phyloP scores from a whole-genome alignment of 495 filamentous ascomycete genomes.

The Xylaria cubensis region DNA sequence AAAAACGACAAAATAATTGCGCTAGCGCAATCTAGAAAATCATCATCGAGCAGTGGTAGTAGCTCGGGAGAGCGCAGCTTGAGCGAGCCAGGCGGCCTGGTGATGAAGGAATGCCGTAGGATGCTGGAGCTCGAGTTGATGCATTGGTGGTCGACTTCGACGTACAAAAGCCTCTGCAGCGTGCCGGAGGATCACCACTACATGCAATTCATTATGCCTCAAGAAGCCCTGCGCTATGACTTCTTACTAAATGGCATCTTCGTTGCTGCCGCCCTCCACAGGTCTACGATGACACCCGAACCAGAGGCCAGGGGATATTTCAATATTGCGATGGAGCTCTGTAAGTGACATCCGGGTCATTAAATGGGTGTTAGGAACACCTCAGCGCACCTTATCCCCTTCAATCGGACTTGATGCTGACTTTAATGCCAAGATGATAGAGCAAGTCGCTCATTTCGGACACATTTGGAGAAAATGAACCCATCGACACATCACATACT shows the following conservation, averaged over 20 bases:
- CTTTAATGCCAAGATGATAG: conserved; percentile 30
- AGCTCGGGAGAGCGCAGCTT: conserved; percentile 12
- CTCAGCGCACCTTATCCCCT: background rate
- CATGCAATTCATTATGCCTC: conserved; percentile 39
- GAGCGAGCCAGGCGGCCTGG: conserved; percentile 30
- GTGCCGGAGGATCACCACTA: conserved; percentile 40
- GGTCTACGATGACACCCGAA: conserved; percentile 29
- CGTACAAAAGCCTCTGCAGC: conserved; percentile 42
- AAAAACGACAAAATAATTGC: conserved; percentile 13
- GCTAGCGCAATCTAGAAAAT: conserved; percentile 14
- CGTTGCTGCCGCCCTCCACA: conserved; percentile 42
- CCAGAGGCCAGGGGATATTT: conserved; percentile 35
- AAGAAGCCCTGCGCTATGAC: conserved; percentile 35
- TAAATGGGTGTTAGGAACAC: background rate
- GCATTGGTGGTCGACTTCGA: conserved; percentile 44
- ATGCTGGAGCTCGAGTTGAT: conserved; percentile 46
- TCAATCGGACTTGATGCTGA: conserved; percentile 19
- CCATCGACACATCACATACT: conserved; percentile 36
- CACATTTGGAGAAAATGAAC: conserved; percentile 36
- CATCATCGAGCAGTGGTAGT: conserved; percentile 13
- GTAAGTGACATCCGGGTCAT: conserved; percentile 20
- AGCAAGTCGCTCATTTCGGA: conserved; percentile 42
- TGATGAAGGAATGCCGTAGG: conserved; percentile 32
- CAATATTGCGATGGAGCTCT: conserved; percentile 41
- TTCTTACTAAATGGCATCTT: conserved; percentile 46